phyloP scores from a whole-genome alignment of 1,139 yeast species.

The Debaryomycetaceae sp. region DNA sequence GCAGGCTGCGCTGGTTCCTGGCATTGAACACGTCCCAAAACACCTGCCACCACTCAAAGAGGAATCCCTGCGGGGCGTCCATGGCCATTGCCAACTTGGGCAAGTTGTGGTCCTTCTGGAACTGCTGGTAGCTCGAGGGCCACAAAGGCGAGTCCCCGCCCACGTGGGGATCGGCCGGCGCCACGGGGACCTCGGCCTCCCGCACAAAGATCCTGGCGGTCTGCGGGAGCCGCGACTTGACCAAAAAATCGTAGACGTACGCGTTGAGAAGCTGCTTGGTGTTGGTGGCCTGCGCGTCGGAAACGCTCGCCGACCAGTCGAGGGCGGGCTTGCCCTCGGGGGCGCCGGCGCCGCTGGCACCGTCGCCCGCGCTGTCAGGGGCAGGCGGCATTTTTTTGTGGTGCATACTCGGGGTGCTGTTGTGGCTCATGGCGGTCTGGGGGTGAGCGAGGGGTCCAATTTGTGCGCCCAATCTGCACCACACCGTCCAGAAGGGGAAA shows the following conservation, averaged over 20 bases:
- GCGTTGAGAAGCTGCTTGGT: slow-evolving; percentile 72
- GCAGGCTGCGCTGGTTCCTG: slow-evolving; percentile 51
- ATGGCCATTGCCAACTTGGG: slow-evolving; percentile 51
- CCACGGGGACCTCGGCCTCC: slow-evolving; percentile 60
- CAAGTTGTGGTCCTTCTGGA: slow-evolving; percentile 35
- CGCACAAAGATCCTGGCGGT: slow-evolving; percentile 70
- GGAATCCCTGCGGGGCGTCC: slow-evolving; percentile 85
- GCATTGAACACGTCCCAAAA: slow-evolving; percentile 95
- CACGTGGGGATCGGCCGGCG: slow-evolving; percentile 10
- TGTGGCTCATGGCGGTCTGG: slow-evolving; percentile 25
- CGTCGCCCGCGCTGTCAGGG: slow-evolving; percentile 10
- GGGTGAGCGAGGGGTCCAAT: too few relatives aligned
- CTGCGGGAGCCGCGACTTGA: slow-evolving; percentile 66
- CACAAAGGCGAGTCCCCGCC: too few relatives aligned
- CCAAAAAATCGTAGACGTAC: slow-evolving; percentile 79
- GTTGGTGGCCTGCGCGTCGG: slow-evolving; percentile 51
- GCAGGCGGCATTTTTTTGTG: slow-evolving; percentile 24
- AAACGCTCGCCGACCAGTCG: slow-evolving; percentile 23
- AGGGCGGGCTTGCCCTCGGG: slow-evolving; percentile 12
- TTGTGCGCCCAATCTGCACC: too few relatives aligned
- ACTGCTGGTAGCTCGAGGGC: slow-evolving; percentile 16
- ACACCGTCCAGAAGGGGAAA: too few relatives aligned
- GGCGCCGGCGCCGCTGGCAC: slow-evolving; percentile 6
- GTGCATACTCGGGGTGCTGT: slow-evolving; percentile 32
- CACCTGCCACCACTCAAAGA: slow-evolving; percentile 94